Percentiles rank a stretch among this genome's conserved stretches.
Conservation (phyloP, 1,139 yeast genomes). For the Spencermartinsiella ligniputridi region DNA sequence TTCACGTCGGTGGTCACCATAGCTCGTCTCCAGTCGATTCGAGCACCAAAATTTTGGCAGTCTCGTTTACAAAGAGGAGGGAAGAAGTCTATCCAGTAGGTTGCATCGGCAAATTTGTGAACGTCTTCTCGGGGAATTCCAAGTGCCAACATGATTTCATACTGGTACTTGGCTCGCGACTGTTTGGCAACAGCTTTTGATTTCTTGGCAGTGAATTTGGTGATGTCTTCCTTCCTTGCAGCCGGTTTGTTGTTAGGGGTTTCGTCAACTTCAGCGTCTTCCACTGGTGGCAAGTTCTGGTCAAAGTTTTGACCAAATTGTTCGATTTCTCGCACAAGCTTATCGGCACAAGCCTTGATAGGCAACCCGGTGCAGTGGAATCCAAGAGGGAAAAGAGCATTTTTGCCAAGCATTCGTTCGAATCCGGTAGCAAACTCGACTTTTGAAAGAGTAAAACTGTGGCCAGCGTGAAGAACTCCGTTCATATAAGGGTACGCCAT, state of each 20-base stretch:
- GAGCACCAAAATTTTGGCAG: conserved; percentile 79
- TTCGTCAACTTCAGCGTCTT: conserved; percentile 35
- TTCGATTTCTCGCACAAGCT: conserved; percentile 87
- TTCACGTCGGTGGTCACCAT: conserved; percentile 92
- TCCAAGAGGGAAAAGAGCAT: conserved; percentile 92
- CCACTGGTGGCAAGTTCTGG: conserved; percentile 55
- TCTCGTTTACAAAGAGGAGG: conserved; percentile 85
- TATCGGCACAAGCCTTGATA: conserved; percentile 93
- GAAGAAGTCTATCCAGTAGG: conserved; percentile 84
- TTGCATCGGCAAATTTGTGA: conserved; percentile 80
- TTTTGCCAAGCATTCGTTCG: conserved; percentile 91
- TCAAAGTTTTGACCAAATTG: conserved; percentile 80
- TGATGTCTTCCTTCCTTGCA: conserved; percentile 63
- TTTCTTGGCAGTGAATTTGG: conserved; percentile 88
- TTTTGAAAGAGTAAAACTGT: conserved; percentile 90
- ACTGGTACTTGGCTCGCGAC: conserved; percentile 92
- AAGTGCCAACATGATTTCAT: conserved; percentile 90
- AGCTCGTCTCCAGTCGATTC: conserved; percentile 98
- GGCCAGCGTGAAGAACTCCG: conserved; percentile 98
- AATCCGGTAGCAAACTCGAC: conserved; percentile 92
- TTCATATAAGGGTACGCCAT: conserved; percentile 99
- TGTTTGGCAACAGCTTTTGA: conserved; percentile 90
- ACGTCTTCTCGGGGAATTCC: conserved; percentile 84
- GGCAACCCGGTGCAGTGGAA: conserved; percentile 99
- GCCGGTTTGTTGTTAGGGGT: conserved; percentile 31